A percentile compares a stretch with the other conserved stretches of the same genome.
These are phyloP conservation scores for Quambalaria eucalypti DNA, from an alignment of 1,284 basidiomycete genomes.

Conservation along the genomic window DNA sequence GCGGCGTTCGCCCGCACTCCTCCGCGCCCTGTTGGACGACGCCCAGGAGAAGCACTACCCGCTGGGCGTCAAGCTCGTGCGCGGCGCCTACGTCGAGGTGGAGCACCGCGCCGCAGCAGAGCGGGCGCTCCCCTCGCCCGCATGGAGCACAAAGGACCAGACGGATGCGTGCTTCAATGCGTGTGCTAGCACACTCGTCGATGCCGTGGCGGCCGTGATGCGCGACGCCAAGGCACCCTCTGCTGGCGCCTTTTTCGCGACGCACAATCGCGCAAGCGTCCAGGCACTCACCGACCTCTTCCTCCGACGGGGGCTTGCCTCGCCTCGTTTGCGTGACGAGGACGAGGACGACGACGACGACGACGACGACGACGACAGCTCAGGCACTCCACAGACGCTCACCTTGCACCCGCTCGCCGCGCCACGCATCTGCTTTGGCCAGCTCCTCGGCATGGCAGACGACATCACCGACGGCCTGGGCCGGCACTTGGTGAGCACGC, in stretches of 20 bases:
- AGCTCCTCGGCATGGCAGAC: conserved; percentile 71
- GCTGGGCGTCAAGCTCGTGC: conserved; percentile 85
- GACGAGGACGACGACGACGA: too few species aligned
- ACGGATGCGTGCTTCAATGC: conserved; percentile 73
- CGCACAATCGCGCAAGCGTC: conserved; percentile 69
- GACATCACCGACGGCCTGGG: conserved; percentile 64
- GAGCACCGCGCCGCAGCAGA: conserved; percentile 52
- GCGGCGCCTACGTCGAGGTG: conserved; percentile 80
- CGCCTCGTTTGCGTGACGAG: conserved; percentile 3
- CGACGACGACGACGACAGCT: too few species aligned
- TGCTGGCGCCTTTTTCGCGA: conserved; percentile 69
- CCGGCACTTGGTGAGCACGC: conserved; percentile 58
- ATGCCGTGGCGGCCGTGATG: conserved; percentile 51
- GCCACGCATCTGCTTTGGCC: conserved; percentile 66
- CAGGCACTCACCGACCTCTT: conserved; percentile 59
- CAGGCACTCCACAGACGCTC: neutral
- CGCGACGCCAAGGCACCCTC: conserved; percentile 41
- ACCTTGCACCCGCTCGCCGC: conserved; percentile 46
- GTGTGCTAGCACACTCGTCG: conserved; percentile 59
- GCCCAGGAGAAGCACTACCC: conserved; percentile 64
- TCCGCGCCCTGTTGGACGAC: conserved; percentile 61
- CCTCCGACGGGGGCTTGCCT: conserved; percentile 56
- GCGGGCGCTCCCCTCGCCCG: conserved; percentile 45
- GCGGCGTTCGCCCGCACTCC: conserved; percentile 59
- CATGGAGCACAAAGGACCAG: conserved; percentile 53